Percentiles rank a stretch among this genome's conserved stretches.
Conservation (phyloP, 75 land plant genomes). For the Cupressus sempervirens region DNA sequence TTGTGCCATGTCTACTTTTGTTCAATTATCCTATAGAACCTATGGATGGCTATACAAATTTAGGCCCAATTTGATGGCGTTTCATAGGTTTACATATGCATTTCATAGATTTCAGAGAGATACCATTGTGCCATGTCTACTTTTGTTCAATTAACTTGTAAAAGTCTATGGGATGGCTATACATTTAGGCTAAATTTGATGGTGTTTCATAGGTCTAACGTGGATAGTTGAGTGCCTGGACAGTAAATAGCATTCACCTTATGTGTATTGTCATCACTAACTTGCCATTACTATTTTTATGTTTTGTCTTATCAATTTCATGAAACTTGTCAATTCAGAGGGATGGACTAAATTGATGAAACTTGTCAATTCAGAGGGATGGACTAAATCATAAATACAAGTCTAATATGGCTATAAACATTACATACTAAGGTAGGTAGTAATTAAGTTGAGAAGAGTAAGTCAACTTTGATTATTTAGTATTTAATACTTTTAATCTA, state of each 20-base stretch:
- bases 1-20: background rate
- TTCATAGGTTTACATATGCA: background rate
- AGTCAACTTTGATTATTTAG: too few species aligned
- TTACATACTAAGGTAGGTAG: too few species aligned
- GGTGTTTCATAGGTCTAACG: background rate
- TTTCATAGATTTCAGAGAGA: too few species aligned
- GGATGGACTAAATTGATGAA: too few species aligned
- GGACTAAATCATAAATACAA: conserved; percentile 10
- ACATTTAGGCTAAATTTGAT: background rate
- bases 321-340: background rate
- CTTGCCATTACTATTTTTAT: background rate
- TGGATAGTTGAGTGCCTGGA: background rate
- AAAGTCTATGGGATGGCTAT: too few species aligned
- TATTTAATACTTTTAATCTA: too few species aligned
- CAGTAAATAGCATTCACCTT: background rate
- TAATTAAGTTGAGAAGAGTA: too few species aligned
- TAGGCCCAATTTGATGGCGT: background rate
- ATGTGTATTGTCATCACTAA: background rate
- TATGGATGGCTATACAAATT: background rate
- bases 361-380: background rate
- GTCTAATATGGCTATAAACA: background rate
- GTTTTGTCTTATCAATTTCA: background rate
- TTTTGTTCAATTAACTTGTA: too few species aligned
- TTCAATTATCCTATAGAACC: background rate
- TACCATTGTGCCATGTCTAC: too few species aligned